A percentile compares a stretch with the other conserved stretches of the same genome.
Conservation (phyloP, 192 early-diverging fungal genomes). For the Thoreauomyces humboldtii region DNA sequence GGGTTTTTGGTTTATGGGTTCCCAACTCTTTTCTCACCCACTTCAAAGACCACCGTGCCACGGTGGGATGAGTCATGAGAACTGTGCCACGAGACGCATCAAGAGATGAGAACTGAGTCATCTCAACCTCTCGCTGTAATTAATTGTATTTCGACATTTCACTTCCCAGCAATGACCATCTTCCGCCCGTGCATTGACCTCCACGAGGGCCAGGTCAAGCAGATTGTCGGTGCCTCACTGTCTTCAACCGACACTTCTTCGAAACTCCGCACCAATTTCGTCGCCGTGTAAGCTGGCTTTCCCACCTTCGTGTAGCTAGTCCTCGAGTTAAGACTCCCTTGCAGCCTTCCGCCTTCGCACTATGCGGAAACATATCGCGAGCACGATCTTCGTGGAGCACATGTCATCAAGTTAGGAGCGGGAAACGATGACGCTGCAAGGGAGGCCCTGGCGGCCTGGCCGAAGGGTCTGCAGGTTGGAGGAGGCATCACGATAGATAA, state of each 20-base stretch:
- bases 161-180: constrained; percentile 6
- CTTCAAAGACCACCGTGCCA: too few species aligned
- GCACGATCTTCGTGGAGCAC: constrained; percentile 74
- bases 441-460: constrained; percentile 83
- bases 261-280: constrained; percentile 86
- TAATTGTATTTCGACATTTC: neutral
- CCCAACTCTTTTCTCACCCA: too few species aligned
- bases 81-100: too few species aligned
- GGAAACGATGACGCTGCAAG: constrained; percentile 82
- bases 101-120: too few species aligned
- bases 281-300: constrained; percentile 57
- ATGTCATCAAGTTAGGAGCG: constrained; percentile 93
- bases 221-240: constrained; percentile 95
- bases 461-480: constrained; percentile 84
- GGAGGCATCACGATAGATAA: constrained; percentile 90
- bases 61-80: too few species aligned
- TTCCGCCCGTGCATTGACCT: constrained; percentile 99
- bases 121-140: too few species aligned
- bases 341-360: constrained; percentile 68
- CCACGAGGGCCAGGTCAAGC: constrained; percentile 96
- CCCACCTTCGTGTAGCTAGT: neutral
- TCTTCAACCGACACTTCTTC: constrained; percentile 43
- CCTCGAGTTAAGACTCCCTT: neutral
- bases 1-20: too few species aligned
- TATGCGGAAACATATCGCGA: constrained; percentile 80